phyloP scores from a whole-genome alignment of 257 asterid species.

The Mitragyna speciosa region DNA sequence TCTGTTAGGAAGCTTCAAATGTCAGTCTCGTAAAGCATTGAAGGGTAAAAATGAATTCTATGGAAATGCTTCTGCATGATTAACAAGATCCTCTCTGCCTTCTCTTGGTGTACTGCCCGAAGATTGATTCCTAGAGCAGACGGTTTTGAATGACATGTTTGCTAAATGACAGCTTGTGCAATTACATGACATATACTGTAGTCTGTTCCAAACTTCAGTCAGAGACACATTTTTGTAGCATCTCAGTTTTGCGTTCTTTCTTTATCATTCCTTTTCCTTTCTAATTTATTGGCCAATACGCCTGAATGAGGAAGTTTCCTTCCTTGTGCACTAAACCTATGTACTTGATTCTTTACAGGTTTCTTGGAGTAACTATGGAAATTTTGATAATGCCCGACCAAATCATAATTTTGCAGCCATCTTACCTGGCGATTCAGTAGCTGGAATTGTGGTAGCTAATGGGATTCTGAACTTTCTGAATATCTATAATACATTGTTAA shows the following conservation, averaged over 20 bases:
- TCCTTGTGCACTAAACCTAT: neutral
- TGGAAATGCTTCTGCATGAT: neutral
- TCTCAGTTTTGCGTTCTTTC: too few relatives aligned
- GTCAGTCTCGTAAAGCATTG: neutral
- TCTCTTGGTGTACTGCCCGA: neutral
- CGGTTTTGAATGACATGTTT: neutral
- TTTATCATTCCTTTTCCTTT: neutral
- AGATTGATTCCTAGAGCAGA: neutral
- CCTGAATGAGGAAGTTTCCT: neutral
- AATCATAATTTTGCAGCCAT: slow-evolving; percentile 72
- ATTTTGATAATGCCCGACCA: slow-evolving; percentile 25
- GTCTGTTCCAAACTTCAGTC: neutral
- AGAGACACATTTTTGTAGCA: neutral
- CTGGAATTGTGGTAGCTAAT: slow-evolving; percentile 69
- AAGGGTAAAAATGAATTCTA: neutral
- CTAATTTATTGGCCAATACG: neutral
- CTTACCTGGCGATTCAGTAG: slow-evolving; percentile 83
- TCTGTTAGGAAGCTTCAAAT: neutral
- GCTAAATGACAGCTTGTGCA: neutral
- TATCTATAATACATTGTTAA: slow-evolving; percentile 74
- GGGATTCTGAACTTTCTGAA: slow-evolving; percentile 74
- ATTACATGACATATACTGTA: neutral
- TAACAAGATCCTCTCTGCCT: neutral
- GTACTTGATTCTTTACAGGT: slow-evolving; percentile 39
- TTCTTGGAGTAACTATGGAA: slow-evolving; percentile 38